Conservation (phyloP, 2,329 filamentous ascomycete species). For the Ascochyta fabae region DNA sequence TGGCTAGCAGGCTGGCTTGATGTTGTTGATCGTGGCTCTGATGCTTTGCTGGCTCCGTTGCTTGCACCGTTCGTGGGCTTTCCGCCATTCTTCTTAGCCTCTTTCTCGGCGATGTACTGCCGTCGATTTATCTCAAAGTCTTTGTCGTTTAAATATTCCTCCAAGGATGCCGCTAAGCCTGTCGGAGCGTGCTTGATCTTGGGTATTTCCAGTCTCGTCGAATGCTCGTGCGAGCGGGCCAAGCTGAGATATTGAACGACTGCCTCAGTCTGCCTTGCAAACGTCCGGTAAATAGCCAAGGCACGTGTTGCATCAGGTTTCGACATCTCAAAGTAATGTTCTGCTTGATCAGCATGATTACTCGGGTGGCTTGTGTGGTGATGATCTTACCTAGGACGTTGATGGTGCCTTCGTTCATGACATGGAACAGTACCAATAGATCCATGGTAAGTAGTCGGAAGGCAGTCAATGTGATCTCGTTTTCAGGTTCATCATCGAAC, state of each 20-base stretch:
- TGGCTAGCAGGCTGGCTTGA: constrained; percentile 36
- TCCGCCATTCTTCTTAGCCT: constrained; percentile 66
- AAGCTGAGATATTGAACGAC: constrained; percentile 89
- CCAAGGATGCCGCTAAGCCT: constrained; percentile 84
- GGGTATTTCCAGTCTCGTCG: constrained; percentile 90
- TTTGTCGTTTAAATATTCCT: constrained; percentile 92
- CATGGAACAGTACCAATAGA: constrained; percentile 86
- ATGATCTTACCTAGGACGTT: constrained; percentile 80
- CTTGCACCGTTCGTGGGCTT: constrained; percentile 45
- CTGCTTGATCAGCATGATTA: constrained; percentile 54
- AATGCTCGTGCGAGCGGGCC: constrained; percentile 88
- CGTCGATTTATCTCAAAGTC: constrained; percentile 94
- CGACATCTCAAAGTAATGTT: constrained; percentile 98
- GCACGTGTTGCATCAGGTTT: constrained; percentile 90
- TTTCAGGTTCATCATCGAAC: constrained; percentile 86
- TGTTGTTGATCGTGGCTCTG: constrained; percentile 41
- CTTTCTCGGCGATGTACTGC: constrained; percentile 89
- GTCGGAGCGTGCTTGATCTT: constrained; percentile 97
- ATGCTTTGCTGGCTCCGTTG: constrained; percentile 44
- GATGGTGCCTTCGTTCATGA: constrained; percentile 96
- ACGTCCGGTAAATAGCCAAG: constrained; percentile 88
- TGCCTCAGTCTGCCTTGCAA: constrained; percentile 88
- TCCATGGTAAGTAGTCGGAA: constrained; percentile 92
- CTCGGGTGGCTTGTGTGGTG: neutral
- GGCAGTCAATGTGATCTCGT: constrained; percentile 94